A percentile compares a stretch with the other conserved stretches of the same genome.
phyloP scores from a whole-genome alignment of 306 rosid species.

The Prinsepia uniflora region DNA sequence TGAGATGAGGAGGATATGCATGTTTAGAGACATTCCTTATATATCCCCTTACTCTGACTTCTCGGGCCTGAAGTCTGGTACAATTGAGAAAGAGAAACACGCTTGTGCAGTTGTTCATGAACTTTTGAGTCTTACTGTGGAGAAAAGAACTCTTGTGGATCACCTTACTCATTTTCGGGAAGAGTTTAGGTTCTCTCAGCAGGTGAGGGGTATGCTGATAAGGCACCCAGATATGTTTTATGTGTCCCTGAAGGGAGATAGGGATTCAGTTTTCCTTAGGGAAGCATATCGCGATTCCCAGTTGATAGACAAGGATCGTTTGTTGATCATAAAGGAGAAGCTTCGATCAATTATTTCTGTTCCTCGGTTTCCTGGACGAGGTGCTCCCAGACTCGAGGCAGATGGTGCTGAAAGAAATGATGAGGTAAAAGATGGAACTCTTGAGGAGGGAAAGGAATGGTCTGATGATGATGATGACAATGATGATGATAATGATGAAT shows the following conservation, averaged over 20 bases:
- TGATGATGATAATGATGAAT: slow-evolving; percentile 30
- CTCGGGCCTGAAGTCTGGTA: slow-evolving; percentile 54
- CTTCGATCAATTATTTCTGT: slow-evolving; percentile 66
- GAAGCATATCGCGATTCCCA: slow-evolving; percentile 80
- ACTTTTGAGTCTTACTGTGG: slow-evolving; percentile 78
- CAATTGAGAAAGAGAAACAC: slow-evolving; percentile 75
- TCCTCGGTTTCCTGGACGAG: slow-evolving; percentile 47
- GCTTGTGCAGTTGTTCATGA: slow-evolving; percentile 87
- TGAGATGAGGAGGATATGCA: slow-evolving; percentile 66
- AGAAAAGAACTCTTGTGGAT: slow-evolving; percentile 77
- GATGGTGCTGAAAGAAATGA: slow-evolving; percentile 34
- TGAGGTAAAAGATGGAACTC: slow-evolving; percentile 38
- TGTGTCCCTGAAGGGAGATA: slow-evolving; percentile 79
- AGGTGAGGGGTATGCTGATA: slow-evolving; percentile 75
- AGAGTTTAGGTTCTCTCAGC: slow-evolving; percentile 89
- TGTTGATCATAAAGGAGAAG: slow-evolving; percentile 76
- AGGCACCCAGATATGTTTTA: slow-evolving; percentile 94
- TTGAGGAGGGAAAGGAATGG: slow-evolving; percentile 53
- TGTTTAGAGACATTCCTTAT: slow-evolving; percentile 72
- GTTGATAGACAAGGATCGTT: slow-evolving; percentile 64
- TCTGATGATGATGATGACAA: slow-evolving; percentile 45
- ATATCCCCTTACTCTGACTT: slow-evolving; percentile 83
- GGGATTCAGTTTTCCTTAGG: slow-evolving; percentile 84
- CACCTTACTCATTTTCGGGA: slow-evolving; percentile 89
- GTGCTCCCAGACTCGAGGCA: slow-evolving; percentile 31